Percentiles rank a stretch among this genome's conserved stretches.
Evolutionary conservation across 805 yeast species (phyloP).

Genomic region (Saturnispora halmiae): DNA sequence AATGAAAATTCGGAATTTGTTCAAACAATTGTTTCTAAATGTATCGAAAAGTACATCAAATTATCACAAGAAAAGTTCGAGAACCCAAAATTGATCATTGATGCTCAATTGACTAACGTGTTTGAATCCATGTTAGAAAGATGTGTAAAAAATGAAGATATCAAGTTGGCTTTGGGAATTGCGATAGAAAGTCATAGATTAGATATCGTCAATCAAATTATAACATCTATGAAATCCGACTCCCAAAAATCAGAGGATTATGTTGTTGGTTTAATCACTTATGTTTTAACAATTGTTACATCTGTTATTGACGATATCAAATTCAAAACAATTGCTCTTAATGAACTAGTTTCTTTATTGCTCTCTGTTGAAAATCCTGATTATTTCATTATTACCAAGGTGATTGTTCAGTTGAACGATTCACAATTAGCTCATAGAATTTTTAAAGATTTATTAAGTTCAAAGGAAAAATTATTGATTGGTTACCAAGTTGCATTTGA

Average conservation of each 20-base stretch:
- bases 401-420: slow-evolving; percentile 83
- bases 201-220: slow-evolving; percentile 61
- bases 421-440: slow-evolving; percentile 56
- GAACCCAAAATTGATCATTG: slow-evolving; percentile 33
- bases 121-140: slow-evolving; percentile 82
- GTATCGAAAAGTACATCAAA: slow-evolving; percentile 73
- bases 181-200: slow-evolving; percentile 81
- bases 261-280: slow-evolving; percentile 51
- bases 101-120: slow-evolving; percentile 53
- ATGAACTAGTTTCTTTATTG: slow-evolving; percentile 51
- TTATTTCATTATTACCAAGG: slow-evolving; percentile 74
- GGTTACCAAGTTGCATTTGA: slow-evolving; percentile 96
- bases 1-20: slow-evolving; percentile 73
- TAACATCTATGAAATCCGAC: slow-evolving; percentile 26
- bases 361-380: slow-evolving; percentile 58
- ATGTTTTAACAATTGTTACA: slow-evolving; percentile 65
- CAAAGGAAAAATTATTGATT: slow-evolving; percentile 37
- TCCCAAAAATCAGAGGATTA: slow-evolving; percentile 41
- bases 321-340: slow-evolving; percentile 59
- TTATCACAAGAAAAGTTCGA: slow-evolving; percentile 44
- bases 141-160: slow-evolving; percentile 64
- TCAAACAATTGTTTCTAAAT: slow-evolving; percentile 89
- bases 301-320: slow-evolving; percentile 49
- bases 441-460: slow-evolving; percentile 48
- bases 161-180: slow-evolving; percentile 79